phyloP scores from a whole-genome alignment of 1,284 basidiomycete genomes.

The Sporisorium reilianum region DNA sequence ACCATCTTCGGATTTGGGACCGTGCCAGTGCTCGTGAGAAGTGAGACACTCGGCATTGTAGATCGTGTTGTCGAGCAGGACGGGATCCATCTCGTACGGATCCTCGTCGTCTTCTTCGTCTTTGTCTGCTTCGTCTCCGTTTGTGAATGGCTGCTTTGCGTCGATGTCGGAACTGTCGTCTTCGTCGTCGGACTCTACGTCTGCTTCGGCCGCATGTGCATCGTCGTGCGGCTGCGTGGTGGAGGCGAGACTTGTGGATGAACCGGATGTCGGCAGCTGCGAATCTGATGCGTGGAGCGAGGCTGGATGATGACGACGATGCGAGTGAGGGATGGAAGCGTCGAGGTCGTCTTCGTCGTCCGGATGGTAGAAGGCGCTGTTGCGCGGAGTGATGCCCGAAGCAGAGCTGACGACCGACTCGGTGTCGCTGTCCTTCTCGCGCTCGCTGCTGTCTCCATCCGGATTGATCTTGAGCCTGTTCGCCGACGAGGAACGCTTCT shows the following conservation, averaged over 20 bases:
- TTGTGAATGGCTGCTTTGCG: conserved; percentile 1
- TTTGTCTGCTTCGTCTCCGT: conserved; percentile 12
- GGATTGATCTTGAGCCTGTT: conserved; percentile 30
- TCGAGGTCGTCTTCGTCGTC: conserved; percentile 35
- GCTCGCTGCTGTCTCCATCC: conserved; percentile 27
- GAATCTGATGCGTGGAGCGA: conserved; percentile 3
- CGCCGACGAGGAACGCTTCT: conserved; percentile 30
- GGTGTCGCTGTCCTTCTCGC: conserved; percentile 43
- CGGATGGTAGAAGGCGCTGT: conserved; percentile 51
- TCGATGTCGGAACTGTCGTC: conserved; percentile 23
- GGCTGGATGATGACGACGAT: conserved; percentile 18
- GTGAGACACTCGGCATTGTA: conserved; percentile 63
- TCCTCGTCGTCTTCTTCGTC: conserved; percentile 41
- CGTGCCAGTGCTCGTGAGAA: conserved; percentile 55
- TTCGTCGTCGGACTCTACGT: conserved; percentile 38
- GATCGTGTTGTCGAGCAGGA: conserved; percentile 61
- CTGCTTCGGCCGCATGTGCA: conserved; percentile 29
- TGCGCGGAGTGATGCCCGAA: conserved; percentile 49
- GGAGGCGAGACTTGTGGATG: conserved; percentile 17
- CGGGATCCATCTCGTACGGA: conserved; percentile 44
- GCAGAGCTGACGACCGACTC: conserved; percentile 40
- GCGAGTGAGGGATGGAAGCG: conserved; percentile 15
- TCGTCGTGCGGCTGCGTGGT: conserved; percentile 17
- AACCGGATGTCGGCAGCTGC: conserved; percentile 13
- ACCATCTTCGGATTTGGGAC: conserved; percentile 28